Evolutionary conservation across 345 rosid genomes (phyloP).

Genomic region (Clarkia xantiana): DNA sequence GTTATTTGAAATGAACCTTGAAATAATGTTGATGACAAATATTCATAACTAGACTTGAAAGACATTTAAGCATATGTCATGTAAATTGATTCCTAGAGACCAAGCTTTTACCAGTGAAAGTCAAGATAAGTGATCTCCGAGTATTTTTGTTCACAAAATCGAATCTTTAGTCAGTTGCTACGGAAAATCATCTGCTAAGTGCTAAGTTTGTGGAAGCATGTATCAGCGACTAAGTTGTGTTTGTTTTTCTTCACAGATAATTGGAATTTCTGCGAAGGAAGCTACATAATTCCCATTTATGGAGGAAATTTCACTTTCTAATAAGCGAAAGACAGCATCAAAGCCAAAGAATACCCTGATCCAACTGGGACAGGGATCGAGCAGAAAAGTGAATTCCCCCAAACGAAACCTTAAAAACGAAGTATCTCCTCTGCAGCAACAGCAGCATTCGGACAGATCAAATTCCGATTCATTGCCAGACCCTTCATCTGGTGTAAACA

Average conservation of each 20-base stretch:
- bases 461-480: slow-evolving; percentile 58
- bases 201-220: too few relatives aligned
- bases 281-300: slow-evolving; percentile 31
- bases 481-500: slow-evolving; percentile 42
- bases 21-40: too few relatives aligned
- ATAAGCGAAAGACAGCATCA: slow-evolving; percentile 26
- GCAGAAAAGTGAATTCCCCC: slow-evolving; percentile 26
- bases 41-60: too few relatives aligned
- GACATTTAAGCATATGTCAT: too few relatives aligned
- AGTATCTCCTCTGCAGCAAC: slow-evolving; percentile 30
- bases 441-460: slow-evolving; percentile 39
- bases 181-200: too few relatives aligned
- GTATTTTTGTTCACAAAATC: too few relatives aligned
- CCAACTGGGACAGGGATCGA: slow-evolving; percentile 18
- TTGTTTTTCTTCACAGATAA: slow-evolving; percentile 9
- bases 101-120: too few relatives aligned
- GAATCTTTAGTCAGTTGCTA: too few relatives aligned
- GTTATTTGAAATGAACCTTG: too few relatives aligned
- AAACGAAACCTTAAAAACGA: slow-evolving; percentile 30
- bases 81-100: too few relatives aligned
- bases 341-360: slow-evolving; percentile 20
- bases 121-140: too few relatives aligned
- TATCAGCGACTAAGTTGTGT: too few relatives aligned
- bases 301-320: slow-evolving; percentile 25
- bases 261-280: slow-evolving; percentile 23